Base-by-base conservation (phyloP, 164 flowering plant genomes). In the Echeveria elegans region DNA sequence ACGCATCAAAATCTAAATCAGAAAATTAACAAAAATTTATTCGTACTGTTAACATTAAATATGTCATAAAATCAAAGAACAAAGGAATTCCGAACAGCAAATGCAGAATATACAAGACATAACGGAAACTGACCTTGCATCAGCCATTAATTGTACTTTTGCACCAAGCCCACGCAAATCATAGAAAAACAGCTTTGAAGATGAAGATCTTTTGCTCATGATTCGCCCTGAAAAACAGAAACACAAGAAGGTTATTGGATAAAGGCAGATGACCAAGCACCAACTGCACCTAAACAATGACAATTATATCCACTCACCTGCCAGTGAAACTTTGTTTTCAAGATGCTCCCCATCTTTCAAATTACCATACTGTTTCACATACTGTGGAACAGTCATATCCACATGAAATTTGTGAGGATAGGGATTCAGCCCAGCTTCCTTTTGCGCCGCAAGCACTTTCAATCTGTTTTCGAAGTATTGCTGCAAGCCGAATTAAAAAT, bases 111-210 rank as follows among this genome's bases (percentile, higher is more conserved):
- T n/a, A 21, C 28, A 24, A 11, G 40, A 47, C 4, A 48, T 45
- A 26, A 36, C 66, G 11, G 47, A 10, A 28, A 23, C 16, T 47
- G 73, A 89, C 99, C 94, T 87, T 48, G 87, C 87, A 85, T 89
- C 96, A 71, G 85, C 86, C 96, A 94, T 89, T 32, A 94, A 83
- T 82, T 94, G 99, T 12, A 94, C 90, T 79, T 94, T 94, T 10
- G 73, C 79, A 76, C 93, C 89, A 53, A 68, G 77, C 45, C 82
- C 85, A 68, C 83, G 85, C 65, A 94, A 72, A 77, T 91, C 99
- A 82, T 94, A 94, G 72, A 94, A 94, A 77, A 83, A 82, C 11
- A 94, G 80, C 82, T 89, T 89, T 26, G 93, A 77, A 32, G 94
- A 86, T 12, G 97, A 88, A 31, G 88, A 73, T 32, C 99, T 73